Percentiles rank a stretch among this genome's conserved stretches.
These are phyloP conservation scores for Delphinella strobiligena DNA, from an alignment of 2,329 filamentous ascomycete genomes.

Conservation along the genomic window DNA sequence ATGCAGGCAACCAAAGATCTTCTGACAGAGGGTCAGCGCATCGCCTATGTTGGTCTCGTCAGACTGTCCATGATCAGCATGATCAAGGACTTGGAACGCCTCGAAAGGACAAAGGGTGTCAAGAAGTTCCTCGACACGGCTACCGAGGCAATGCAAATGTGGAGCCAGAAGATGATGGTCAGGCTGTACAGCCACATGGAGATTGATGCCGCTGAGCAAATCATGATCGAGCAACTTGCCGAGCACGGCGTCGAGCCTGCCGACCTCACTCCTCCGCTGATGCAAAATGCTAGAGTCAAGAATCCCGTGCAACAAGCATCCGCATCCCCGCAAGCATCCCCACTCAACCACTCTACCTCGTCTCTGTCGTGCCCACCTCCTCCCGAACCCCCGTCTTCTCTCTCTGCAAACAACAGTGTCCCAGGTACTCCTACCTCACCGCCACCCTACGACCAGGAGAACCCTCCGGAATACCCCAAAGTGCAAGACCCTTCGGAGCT, in stretches of 20 bases:
- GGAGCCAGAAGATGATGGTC: constrained; percentile 97
- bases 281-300: constrained; percentile 83
- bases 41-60: constrained; percentile 88
- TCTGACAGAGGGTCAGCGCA: constrained; percentile 85
- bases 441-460: constrained; percentile 44
- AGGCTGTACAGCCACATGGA: constrained; percentile 94
- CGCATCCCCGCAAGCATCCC: not conserved
- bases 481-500: constrained; percentile 76
- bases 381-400: too few relatives aligned
- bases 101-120: constrained; percentile 51
- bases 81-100: constrained; percentile 52
- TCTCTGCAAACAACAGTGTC: not conserved
- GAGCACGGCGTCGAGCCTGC: constrained; percentile 79
- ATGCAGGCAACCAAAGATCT: constrained; percentile 94
- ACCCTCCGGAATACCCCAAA: constrained; percentile 54
- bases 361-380: too few relatives aligned
- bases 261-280: constrained; percentile 75
- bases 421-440: not conserved
- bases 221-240: constrained; percentile 97
- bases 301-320: too few relatives aligned
- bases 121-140: constrained; percentile 62
- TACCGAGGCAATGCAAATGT: constrained; percentile 78
- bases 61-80: constrained; percentile 70
- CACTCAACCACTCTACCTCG: not conserved
- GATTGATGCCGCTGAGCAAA: constrained; percentile 76